Evolutionary conservation across 148 eudicot species (phyloP), one percentile per base, ranked within the genome.

Genomic region (Dysphania ambrosioides): DNA sequence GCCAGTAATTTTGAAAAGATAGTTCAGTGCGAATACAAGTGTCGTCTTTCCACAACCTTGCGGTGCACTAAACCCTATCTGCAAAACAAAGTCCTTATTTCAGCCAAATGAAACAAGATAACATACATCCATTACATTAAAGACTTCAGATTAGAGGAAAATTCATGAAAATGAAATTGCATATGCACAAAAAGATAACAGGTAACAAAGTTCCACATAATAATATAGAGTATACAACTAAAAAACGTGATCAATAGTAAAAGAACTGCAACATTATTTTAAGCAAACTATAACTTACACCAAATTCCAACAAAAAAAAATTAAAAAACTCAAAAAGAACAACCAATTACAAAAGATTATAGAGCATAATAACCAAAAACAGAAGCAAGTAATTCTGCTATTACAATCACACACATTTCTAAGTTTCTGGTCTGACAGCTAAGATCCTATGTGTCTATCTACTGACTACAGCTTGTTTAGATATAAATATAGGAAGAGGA

Each of bases 41-140:
- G 97, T 94, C 53, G 98, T 92, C 81, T 94, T 94, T 70, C 98
- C 98, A 82, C 97, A 92, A 70, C 98, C 98, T 84, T 94, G 98
- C 8, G 98, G 98, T 42, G 98, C 98, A 81, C 98, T 94, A 80
- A 94, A 91, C 59, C 98, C 98, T 82, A 94, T 90, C 98, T 94
- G 92, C 88, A 86, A 68, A 75, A 70, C 19, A 67, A 70, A 47
- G 23, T n/a, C n/a, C 61, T 19, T 47, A 35, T 64, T 26, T 58
- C 34, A 80, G 63, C 65, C 32, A 32, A 72, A 6, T 16, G 30
- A 31, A 47, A 55, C 13, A 32, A 31, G 42, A 68, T n/a, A 67
- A 12, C 3, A 13, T 26, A 32, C 67, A 63, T 55, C 34, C 38
- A 16, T 38, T 1, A 8, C 10, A 29, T 55, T 12, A 32, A 3